phyloP scores from a whole-genome alignment of 192 early-diverging fungal species.

The Coemansia sp. region DNA sequence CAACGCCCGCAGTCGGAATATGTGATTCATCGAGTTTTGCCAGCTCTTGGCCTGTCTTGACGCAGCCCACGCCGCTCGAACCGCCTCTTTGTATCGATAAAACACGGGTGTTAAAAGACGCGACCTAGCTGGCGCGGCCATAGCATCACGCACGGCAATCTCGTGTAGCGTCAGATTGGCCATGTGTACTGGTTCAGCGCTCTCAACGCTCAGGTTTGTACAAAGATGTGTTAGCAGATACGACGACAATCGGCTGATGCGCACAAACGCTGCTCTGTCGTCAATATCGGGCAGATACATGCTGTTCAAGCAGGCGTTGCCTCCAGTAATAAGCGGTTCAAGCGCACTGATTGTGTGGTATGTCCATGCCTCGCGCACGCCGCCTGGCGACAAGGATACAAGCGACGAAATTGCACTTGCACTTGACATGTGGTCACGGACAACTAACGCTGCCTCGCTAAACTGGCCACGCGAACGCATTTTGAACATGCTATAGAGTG shows the following conservation, averaged over 20 bases:
- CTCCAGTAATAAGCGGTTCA: slow-evolving; percentile 31
- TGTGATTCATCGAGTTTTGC: slow-evolving; percentile 46
- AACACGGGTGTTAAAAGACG: slow-evolving; percentile 1
- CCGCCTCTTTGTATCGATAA: slow-evolving; percentile 28
- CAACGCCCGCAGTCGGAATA: slow-evolving; percentile 31
- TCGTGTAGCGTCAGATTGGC: slow-evolving; percentile 41
- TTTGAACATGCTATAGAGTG: slow-evolving; percentile 37
- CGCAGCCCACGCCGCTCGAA: slow-evolving; percentile 25
- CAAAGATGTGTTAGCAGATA: slow-evolving; percentile 18
- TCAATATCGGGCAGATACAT: too few relatives aligned
- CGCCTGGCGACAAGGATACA: slow-evolving; percentile 9
- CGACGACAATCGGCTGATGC: slow-evolving; percentile 19
- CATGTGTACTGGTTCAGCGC: slow-evolving; percentile 21
- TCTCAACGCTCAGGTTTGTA: slow-evolving; percentile 8
- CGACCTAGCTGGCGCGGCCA: not conserved
- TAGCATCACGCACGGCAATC: slow-evolving; percentile 25
- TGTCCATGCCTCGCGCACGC: slow-evolving; percentile 22
- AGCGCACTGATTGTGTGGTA: slow-evolving; percentile 30
- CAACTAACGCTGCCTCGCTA: slow-evolving; percentile 9
- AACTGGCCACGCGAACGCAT: slow-evolving; percentile 25
- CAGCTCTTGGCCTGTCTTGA: slow-evolving; percentile 34
- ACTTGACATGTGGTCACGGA: slow-evolving; percentile 25
- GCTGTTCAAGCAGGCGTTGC: not conserved
- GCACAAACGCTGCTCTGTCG: slow-evolving; percentile 11
- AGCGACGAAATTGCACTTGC: slow-evolving; percentile 17